Conservation (phyloP, 441 rosid genomes). For the Eruca vesicaria region DNA sequence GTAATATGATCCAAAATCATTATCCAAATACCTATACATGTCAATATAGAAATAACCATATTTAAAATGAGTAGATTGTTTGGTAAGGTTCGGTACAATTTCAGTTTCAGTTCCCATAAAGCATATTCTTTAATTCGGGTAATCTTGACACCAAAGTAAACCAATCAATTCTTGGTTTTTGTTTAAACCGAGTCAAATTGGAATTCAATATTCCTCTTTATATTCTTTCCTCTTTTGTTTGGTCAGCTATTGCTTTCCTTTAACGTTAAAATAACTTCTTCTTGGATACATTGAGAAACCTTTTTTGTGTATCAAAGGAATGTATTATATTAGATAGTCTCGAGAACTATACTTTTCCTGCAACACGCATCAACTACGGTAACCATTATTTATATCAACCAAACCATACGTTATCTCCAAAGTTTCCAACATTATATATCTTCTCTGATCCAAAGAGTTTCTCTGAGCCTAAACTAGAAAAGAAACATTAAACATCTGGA, state of each 20-base stretch:
- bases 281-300: constrained; percentile 1
- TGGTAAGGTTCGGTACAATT: neutral
- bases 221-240: constrained; percentile 1
- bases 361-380: constrained; percentile 15
- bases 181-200: constrained; percentile 2
- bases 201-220: neutral
- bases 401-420: neutral
- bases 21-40: neutral
- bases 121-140: neutral
- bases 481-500: neutral
- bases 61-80: neutral
- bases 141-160: neutral
- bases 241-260: constrained; percentile 28
- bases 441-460: constrained; percentile 12
- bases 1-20: constrained; percentile 6
- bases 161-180: neutral
- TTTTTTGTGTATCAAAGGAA: neutral
- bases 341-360: constrained; percentile 12
- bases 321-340: neutral
- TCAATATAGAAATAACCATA: neutral
- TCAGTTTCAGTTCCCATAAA: neutral
- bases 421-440: neutral
- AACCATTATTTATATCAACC: constrained; percentile 12
- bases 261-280: constrained; percentile 15
- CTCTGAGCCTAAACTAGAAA: constrained; percentile 2